Conservation (phyloP, 306 rosid species). For the Quercus aquifolioides region DNA sequence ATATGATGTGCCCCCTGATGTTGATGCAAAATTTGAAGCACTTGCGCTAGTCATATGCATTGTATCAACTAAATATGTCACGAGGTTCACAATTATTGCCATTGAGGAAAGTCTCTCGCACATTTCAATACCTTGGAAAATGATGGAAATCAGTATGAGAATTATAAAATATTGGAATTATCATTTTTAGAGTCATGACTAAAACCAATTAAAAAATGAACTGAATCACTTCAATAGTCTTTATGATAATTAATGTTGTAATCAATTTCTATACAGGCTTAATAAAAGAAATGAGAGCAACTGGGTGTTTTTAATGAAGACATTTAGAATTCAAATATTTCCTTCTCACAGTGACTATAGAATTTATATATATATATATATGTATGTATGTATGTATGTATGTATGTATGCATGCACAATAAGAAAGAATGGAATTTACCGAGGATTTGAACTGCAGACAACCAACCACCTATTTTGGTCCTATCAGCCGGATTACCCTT, state of each 20-base stretch:
- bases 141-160: background rate
- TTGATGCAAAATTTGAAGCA: background rate
- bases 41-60: background rate
- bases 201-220: too few relatives aligned
- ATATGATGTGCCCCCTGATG: background rate
- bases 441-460: background rate
- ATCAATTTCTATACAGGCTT: too few relatives aligned
- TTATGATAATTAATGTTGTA: too few relatives aligned
- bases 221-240: too few relatives aligned
- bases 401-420: too few relatives aligned
- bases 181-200: too few relatives aligned
- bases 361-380: too few relatives aligned
- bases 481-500: background rate
- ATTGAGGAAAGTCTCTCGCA: background rate
- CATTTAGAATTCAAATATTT: too few relatives aligned
- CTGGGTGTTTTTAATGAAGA: rapidly evolving
- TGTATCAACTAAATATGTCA: background rate
- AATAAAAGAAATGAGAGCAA: too few relatives aligned
- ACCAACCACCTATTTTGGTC: background rate
- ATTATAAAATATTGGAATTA: too few relatives aligned
- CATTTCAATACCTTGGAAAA: background rate
- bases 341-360: too few relatives aligned
- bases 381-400: too few relatives aligned
- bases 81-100: background rate
- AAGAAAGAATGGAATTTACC: background rate